A percentile compares a stretch with the other conserved stretches of the same genome.
These are phyloP conservation scores for Linnemannia elongata DNA, from an alignment of 192 early-diverging fungal species.

Conservation along the genomic window DNA sequence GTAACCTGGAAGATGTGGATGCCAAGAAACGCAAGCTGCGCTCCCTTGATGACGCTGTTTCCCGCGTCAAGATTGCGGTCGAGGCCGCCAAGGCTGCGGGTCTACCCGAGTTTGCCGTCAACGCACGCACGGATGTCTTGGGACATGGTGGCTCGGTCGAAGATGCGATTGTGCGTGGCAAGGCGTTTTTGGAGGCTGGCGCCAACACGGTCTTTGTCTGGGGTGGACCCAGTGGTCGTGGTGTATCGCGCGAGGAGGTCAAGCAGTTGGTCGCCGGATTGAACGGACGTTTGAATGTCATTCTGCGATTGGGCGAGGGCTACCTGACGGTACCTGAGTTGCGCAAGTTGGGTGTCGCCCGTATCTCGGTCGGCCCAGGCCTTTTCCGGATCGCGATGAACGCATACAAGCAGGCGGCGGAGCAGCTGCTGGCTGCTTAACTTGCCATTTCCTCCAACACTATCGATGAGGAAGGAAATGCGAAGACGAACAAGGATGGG, in stretches of 20 bases:
- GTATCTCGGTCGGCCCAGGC: constrained; percentile 42
- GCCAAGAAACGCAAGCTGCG: constrained; percentile 20
- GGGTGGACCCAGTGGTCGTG: constrained; percentile 45
- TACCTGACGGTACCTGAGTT: constrained; percentile 34
- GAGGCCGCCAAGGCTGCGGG: constrained; percentile 42
- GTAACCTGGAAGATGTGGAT: constrained; percentile 47
- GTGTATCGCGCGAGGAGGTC: constrained; percentile 37
- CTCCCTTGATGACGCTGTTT: constrained; percentile 34
- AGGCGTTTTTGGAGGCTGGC: constrained; percentile 55
- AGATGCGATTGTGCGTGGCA: constrained; percentile 56
- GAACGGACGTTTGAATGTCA: constrained; percentile 42
- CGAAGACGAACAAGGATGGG: no score
- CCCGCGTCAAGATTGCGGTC: constrained; percentile 36
- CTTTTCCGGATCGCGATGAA: constrained; percentile 29
- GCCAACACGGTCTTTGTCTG: constrained; percentile 61
- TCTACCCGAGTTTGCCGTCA: constrained; percentile 62
- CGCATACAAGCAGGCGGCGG: constrained; percentile 44
- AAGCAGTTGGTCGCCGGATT: constrained; percentile 25
- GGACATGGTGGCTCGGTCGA: constrained; percentile 34
- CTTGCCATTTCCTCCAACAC: no score
- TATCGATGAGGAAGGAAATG: no score
- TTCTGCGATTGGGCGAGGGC: constrained; percentile 15
- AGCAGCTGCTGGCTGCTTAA: constrained; percentile 7
- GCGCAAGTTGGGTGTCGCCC: constrained; percentile 36
- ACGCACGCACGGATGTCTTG: constrained; percentile 58